Conservation (phyloP, 352 stramenopile genomes). For the Pythium aquatile region DNA sequence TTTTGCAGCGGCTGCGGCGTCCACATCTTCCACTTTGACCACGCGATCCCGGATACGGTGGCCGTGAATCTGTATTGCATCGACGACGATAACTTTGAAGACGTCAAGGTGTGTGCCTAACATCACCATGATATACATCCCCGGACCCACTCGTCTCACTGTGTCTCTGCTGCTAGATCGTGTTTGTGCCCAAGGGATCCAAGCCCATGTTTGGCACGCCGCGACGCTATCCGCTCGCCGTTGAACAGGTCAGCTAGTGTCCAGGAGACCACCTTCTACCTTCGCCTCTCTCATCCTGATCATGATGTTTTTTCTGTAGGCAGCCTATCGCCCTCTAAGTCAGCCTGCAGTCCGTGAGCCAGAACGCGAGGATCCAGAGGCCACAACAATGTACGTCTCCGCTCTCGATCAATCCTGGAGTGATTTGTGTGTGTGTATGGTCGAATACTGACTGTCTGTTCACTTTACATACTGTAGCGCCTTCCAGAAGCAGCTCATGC, state of each 20-base stretch:
- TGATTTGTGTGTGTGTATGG: too few relatives aligned
- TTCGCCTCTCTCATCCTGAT: too few relatives aligned
- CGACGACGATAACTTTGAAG: conserved; percentile 79
- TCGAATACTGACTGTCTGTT: not conserved
- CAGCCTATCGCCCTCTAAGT: conserved; percentile 38
- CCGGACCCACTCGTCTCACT: too few relatives aligned
- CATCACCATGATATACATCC: too few relatives aligned
- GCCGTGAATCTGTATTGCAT: conserved; percentile 83
- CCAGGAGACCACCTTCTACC: too few relatives aligned
- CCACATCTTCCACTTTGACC: conserved; percentile 86
- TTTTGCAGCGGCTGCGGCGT: conserved; percentile 83
- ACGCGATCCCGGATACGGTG: conserved; percentile 60
- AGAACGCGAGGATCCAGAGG: conserved; percentile 37
- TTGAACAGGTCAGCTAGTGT: conserved; percentile 30
- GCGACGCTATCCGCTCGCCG: conserved; percentile 37
- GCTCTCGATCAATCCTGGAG: too few relatives aligned
- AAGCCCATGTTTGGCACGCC: conserved; percentile 63
- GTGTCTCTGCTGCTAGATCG: conserved; percentile 36
- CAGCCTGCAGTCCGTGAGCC: conserved; percentile 32
- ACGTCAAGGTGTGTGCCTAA: conserved; percentile 53
- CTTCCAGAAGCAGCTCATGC: conserved; percentile 81
- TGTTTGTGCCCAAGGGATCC: conserved; percentile 78
- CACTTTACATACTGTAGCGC: conserved; percentile 18
- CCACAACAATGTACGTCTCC: conserved; percentile 49
- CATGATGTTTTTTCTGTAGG: conserved; percentile 6